Percentiles rank a stretch among this genome's conserved stretches.
Evolutionary conservation across 2,329 filamentous ascomycete species (phyloP).

Genomic region (Alternaria sp.): DNA sequence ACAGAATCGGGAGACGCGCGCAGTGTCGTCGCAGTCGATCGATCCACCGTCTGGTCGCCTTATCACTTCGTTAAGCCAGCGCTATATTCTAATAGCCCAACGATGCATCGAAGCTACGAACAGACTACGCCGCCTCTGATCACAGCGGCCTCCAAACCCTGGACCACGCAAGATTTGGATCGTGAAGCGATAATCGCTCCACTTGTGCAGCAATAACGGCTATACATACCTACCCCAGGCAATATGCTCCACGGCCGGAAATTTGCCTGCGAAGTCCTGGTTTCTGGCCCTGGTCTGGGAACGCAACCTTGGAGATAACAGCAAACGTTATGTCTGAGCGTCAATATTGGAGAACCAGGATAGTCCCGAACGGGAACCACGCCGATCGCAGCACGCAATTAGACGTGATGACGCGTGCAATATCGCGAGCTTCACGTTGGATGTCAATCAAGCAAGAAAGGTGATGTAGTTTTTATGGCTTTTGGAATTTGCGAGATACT

Average conservation of each 20-base stretch:
- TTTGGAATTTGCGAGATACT: constrained; percentile 11
- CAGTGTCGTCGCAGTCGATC: not conserved
- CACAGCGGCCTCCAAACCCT: not conserved
- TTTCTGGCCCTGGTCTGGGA: not conserved
- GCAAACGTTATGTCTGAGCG: not conserved
- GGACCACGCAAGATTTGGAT: not conserved
- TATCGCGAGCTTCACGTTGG: not conserved
- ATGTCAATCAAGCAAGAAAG: not conserved
- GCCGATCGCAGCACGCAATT: not conserved
- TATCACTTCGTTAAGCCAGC: not conserved
- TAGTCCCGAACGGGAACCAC: not conserved
- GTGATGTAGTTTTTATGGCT: constrained; percentile 3
- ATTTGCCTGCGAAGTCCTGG: not conserved
- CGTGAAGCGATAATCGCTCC: not conserved
- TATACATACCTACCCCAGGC: not conserved
- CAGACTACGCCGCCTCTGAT: not conserved
- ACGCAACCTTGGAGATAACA: not conserved
- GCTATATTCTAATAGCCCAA: not conserved
- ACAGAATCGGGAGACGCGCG: not conserved
- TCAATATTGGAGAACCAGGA: not conserved
- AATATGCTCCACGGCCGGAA: not conserved
- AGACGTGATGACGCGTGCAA: not conserved
- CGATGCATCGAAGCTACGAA: not conserved
- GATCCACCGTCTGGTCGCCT: not conserved
- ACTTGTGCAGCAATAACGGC: not conserved